Evolutionary conservation across 768 basidiomycete genomes (phyloP), one percentile per base, ranked within the genome.

Genomic region (Russula dissimulans): DNA sequence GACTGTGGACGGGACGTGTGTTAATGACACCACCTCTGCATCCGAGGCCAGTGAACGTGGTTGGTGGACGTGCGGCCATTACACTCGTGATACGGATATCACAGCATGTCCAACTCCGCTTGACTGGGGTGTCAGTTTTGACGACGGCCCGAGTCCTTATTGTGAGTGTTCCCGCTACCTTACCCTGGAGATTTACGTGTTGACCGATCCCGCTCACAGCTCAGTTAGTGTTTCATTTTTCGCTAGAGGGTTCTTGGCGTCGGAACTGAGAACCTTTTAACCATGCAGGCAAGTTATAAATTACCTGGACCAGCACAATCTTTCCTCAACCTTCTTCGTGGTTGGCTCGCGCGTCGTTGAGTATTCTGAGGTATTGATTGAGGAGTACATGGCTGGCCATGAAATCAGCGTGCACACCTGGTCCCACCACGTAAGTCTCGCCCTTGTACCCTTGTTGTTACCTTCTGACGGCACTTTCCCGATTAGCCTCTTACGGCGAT

Each of bases 21-120:
- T 66, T 12, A 77, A 77, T 51, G 81, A 89, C 65, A 77, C 85
- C 26, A 69, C 67, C 7, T 80, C 82, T 4, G 82, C 80, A 5
- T 74, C 80, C 0, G 71, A 85, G 46, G 81, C 85, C 38, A 73
- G 79, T n/a, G 71, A 71, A 47, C 82, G 82, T 65, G 91, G 91
- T 46, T 95, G 91, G 91, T 95, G 91, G 91, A 89, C 92, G 32
- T 95, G 91, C 67, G 88, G 90, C 67, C 86, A 86, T 11, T 77
- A 76, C 66, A 84, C 84, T 14, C 78, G 86, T 8, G 53, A 44
- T 11, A 76, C 76, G 15, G 80, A 92, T 70, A 84, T 92, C 64
- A 77, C 79, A 43, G 69, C 79, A 11, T 92, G 89, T 69, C 86
- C 86, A 3, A 76, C 78, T 64, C 83, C 84, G 70, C 58, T 78